Evolutionary conservation across 2,329 filamentous ascomycete genomes (phyloP).

Genomic region (Zymoseptoria brevis): DNA sequence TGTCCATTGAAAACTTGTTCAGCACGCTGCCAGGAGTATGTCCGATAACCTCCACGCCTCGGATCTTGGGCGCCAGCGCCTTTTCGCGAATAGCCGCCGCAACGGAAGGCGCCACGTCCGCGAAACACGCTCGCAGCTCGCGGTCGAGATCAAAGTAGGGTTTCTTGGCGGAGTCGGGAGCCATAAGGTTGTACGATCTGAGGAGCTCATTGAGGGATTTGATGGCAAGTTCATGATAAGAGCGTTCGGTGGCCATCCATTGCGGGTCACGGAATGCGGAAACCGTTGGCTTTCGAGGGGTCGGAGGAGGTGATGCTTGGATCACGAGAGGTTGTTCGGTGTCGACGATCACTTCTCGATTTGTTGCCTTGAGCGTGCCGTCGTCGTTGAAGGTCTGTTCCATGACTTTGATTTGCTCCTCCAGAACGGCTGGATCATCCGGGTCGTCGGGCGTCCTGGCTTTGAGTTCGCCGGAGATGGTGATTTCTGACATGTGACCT

Average conservation of each 20-base stretch:
- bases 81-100: constrained; percentile 64
- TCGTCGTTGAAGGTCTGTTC: constrained; percentile 28
- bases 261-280: constrained; percentile 63
- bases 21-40: constrained; percentile 49
- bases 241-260: constrained; percentile 65
- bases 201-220: constrained; percentile 70
- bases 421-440: constrained; percentile 6
- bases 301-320: constrained; percentile 8
- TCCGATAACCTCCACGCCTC: constrained; percentile 35
- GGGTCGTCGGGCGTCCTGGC: constrained; percentile 5
- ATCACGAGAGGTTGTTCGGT: constrained; percentile 9
- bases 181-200: constrained; percentile 89
- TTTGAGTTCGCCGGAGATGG: constrained; percentile 38
- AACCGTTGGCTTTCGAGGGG: constrained; percentile 21
- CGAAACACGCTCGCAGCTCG: constrained; percentile 73
- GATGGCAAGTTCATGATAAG: constrained; percentile 70
- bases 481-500: constrained; percentile 43
- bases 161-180: constrained; percentile 84
- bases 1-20: constrained; percentile 49
- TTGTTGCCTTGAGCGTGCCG: constrained; percentile 17
- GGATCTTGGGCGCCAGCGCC: constrained; percentile 43
- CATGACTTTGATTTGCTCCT: constrained; percentile 31
- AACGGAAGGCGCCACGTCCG: constrained; percentile 73
- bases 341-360: constrained; percentile 15
- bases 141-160: constrained; percentile 79